These are phyloP conservation scores for Rhododendron williamsianum DNA, from an alignment of 148 eudicot genomes.

Conservation along the genomic window DNA sequence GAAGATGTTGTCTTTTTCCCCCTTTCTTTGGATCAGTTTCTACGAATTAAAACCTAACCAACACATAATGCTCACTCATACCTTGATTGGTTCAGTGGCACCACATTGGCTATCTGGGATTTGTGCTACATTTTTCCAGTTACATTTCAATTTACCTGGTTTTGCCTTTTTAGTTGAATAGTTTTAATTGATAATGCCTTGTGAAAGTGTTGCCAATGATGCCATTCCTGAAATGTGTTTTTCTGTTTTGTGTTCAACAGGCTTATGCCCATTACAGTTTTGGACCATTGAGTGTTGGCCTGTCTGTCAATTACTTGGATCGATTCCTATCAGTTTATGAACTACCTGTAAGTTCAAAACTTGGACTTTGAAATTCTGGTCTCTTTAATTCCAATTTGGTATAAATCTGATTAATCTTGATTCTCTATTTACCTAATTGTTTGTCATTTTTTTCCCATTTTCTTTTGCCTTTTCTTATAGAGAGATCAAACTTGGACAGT, in stretches of 20 bases:
- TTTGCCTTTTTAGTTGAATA: background rate
- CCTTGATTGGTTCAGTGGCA: background rate
- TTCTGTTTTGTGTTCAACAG: slow-evolving; percentile 36
- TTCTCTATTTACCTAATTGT: background rate
- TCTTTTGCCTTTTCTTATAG: slow-evolving; percentile 24
- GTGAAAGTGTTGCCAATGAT: background rate
- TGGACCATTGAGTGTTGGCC: slow-evolving; percentile 50
- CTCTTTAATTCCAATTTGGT: background rate
- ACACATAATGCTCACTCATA: background rate
- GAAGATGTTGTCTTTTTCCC: background rate
- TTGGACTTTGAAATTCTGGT: background rate
- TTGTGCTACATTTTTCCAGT: background rate
- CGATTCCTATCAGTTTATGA: slow-evolving; percentile 56
- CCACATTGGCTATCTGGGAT: slow-evolving; percentile 3
- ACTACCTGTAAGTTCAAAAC: slow-evolving; percentile 56
- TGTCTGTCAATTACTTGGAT: slow-evolving; percentile 78
- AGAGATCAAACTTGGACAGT: slow-evolving; percentile 58
- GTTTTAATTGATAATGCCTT: background rate
- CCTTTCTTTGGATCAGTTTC: background rate
- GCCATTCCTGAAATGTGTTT: slow-evolving; percentile 9
- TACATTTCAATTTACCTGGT: background rate
- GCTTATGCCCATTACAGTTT: slow-evolving; percentile 61
- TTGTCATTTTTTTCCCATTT: background rate
- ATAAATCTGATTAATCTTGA: background rate
- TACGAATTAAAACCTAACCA: background rate